Conservation (phyloP, 805 yeast genomes). For the Pichia eremophila region DNA sequence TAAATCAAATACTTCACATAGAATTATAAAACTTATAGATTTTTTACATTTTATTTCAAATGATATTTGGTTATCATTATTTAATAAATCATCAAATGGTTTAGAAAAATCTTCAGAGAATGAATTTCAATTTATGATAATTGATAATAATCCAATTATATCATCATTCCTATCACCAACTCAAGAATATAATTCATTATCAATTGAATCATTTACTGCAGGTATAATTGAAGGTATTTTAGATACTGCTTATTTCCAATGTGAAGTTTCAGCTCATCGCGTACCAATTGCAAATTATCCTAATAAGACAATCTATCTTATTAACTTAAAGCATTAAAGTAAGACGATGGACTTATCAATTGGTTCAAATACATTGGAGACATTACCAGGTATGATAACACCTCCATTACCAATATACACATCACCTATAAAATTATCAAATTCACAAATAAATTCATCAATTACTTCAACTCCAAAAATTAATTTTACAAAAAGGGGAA, state of each 20-base stretch:
- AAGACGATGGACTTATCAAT: constrained; percentile 30
- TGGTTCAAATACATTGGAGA: constrained; percentile 6
- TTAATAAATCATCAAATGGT: constrained; percentile 60
- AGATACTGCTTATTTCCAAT: constrained; percentile 63
- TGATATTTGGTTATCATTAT: constrained; percentile 61
- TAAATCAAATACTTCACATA: constrained; percentile 54
- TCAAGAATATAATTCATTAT: constrained; percentile 64
- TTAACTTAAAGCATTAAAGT: constrained; percentile 55
- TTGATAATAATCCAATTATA: constrained; percentile 63
- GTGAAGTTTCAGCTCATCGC: constrained; percentile 75
- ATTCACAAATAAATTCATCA: not conserved
- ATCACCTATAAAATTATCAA: constrained; percentile 3
- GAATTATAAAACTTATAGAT: constrained; percentile 63
- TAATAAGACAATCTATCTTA: constrained; percentile 62
- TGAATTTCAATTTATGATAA: constrained; percentile 67
- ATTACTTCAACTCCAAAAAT: constrained; percentile 11
- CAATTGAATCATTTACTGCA: constrained; percentile 76
- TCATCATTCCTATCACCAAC: constrained; percentile 72
- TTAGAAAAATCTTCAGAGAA: constrained; percentile 39
- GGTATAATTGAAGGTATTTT: constrained; percentile 79
- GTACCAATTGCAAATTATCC: constrained; percentile 51
- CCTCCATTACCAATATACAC: constrained; percentile 8
- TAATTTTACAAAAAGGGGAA: no score
- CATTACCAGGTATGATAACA: constrained; percentile 10
- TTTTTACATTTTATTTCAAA: constrained; percentile 69